phyloP scores from a whole-genome alignment of 305 asterid species.

The Fraxinus sp. region DNA sequence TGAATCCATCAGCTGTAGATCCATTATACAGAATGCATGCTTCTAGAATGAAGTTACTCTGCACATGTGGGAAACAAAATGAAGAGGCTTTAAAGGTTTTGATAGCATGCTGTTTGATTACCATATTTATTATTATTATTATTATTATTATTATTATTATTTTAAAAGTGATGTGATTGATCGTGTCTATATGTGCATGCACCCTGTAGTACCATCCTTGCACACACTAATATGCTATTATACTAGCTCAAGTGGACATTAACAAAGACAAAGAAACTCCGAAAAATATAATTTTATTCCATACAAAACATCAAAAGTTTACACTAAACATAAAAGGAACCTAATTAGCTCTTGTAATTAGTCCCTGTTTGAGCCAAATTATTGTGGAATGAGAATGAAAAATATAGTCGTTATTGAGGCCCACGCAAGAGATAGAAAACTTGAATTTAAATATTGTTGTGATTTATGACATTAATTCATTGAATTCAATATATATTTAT shows the following conservation, averaged over 20 bases:
- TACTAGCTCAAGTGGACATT: slow-evolving; percentile 11
- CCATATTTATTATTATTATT: not conserved
- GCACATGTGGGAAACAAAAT: slow-evolving; percentile 65
- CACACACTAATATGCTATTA: slow-evolving; percentile 8
- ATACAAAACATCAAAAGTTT: not conserved
- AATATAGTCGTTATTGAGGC: too few relatives aligned
- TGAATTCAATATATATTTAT: too few relatives aligned
- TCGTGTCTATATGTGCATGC: slow-evolving; percentile 11
- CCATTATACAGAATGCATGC: slow-evolving; percentile 99
- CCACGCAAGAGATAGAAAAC: too few relatives aligned
- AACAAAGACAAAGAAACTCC: slow-evolving; percentile 15
- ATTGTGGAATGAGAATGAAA: too few relatives aligned
- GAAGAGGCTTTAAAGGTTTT: slow-evolving; percentile 75
- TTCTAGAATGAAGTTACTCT: slow-evolving; percentile 91
- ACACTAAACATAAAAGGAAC: not conserved
- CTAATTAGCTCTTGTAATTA: not conserved
- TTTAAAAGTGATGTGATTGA: slow-evolving; percentile 8
- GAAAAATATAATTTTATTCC: slow-evolving; percentile 4
- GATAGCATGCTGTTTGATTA: slow-evolving; percentile 20
- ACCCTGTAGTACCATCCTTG: not conserved
- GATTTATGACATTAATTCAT: too few relatives aligned
- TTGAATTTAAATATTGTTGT: too few relatives aligned
- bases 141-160: too few relatives aligned
- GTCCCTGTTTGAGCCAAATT: too few relatives aligned
- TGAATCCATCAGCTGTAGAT: slow-evolving; percentile 96